Percentiles rank a stretch among this genome's conserved stretches.
These are phyloP conservation scores for Breynia disticha DNA, from an alignment of 441 rosid genomes.

Conservation along the genomic window DNA sequence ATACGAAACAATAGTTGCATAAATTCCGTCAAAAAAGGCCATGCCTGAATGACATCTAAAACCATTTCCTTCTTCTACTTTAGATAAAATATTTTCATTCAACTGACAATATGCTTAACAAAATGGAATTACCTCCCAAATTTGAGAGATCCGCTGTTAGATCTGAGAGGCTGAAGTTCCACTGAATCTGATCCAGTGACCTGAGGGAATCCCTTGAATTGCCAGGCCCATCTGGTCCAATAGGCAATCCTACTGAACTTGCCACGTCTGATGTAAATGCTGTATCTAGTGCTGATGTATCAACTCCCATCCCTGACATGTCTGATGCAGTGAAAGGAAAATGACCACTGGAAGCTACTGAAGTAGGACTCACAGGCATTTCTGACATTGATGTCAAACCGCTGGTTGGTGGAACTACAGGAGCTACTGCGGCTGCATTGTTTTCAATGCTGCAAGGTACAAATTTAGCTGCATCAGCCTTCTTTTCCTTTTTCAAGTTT, in stretches of 20 bases:
- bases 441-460: constrained; percentile 53
- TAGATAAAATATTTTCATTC: too few relatives aligned
- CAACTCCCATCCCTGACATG: constrained; percentile 86
- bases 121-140: constrained; percentile 52
- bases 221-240: constrained; percentile 67
- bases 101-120: not conserved
- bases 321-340: constrained; percentile 83
- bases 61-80: too few relatives aligned
- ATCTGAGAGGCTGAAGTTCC: constrained; percentile 92
- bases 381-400: constrained; percentile 77
- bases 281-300: constrained; percentile 74
- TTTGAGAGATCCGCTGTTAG: constrained; percentile 86
- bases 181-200: constrained; percentile 79
- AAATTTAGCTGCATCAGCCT: constrained; percentile 16
- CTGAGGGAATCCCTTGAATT: constrained; percentile 61
- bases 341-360: constrained; percentile 82
- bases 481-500: not conserved
- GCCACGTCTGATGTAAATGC: constrained; percentile 84
- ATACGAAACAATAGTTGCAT: too few relatives aligned
- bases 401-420: constrained; percentile 51
- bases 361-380: constrained; percentile 83
- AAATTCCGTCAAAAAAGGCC: too few relatives aligned
- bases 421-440: constrained; percentile 43
- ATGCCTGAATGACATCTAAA: too few relatives aligned
- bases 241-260: constrained; percentile 78